phyloP scores from a whole-genome alignment of 805 yeast species.

The Wickerhamomyces mucosus region DNA sequence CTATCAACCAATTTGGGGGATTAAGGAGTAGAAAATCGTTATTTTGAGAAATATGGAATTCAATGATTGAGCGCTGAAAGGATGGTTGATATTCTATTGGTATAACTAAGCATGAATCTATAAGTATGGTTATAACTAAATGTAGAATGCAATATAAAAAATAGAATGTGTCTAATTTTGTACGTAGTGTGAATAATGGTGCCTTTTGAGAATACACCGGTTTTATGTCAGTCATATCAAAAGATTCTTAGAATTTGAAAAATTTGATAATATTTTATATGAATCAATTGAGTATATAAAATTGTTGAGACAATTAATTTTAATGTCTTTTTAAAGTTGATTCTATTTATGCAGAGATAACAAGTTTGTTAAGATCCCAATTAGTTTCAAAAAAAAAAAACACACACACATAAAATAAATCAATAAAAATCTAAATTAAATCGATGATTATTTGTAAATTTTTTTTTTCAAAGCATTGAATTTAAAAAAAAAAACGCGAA shows the following conservation, averaged over 20 bases:
- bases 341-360: not conserved
- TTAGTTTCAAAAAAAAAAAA: too few relatives aligned
- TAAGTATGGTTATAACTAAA: slow-evolving; percentile 61
- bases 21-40: slow-evolving; percentile 59
- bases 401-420: too few relatives aligned
- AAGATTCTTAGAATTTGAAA: too few relatives aligned
- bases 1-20: slow-evolving; percentile 63
- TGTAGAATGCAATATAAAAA: slow-evolving; percentile 51
- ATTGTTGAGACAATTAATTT: too few relatives aligned
- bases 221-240: too few relatives aligned
- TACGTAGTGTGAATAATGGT: slow-evolving; percentile 11
- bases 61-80: slow-evolving; percentile 39
- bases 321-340: not conserved
- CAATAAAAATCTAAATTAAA: too few relatives aligned
- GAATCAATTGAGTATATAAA: too few relatives aligned
- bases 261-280: too few relatives aligned
- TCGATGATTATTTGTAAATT: too few relatives aligned
- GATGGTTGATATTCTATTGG: slow-evolving; percentile 39
- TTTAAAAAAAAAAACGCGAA: too few relatives aligned
- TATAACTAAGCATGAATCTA: slow-evolving; percentile 67
- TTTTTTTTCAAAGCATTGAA: too few relatives aligned
- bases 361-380: slow-evolving; percentile 6
- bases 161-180: slow-evolving; percentile 33
- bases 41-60: slow-evolving; percentile 53
- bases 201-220: not conserved